A percentile compares a stretch with the other conserved stretches of the same genome.
Conservation (phyloP, 2,329 filamentous ascomycete species). For the Pestalotiopsis sp. region DNA sequence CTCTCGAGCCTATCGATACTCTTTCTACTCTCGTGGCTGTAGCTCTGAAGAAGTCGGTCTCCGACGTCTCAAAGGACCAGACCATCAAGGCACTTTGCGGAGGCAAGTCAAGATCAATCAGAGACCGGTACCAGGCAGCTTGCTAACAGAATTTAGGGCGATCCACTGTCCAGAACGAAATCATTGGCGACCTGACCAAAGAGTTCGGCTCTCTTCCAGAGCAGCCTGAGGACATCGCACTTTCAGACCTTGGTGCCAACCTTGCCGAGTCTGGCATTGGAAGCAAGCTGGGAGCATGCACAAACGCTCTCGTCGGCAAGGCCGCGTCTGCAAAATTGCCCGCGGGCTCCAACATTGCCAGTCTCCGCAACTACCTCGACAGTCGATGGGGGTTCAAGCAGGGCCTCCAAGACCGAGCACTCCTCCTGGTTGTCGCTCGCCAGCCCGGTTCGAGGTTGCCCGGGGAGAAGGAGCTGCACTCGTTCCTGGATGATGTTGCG, state of each 20-base stretch:
- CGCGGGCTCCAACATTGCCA: constrained; percentile 4
- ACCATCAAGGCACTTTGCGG: constrained; percentile 36
- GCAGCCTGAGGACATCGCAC: constrained; percentile 38
- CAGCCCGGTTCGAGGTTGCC: constrained; percentile 7
- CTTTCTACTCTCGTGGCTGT: constrained; percentile 31
- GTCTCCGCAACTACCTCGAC: constrained; percentile 12
- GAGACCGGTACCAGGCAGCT: not conserved
- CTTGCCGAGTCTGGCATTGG: constrained; percentile 33
- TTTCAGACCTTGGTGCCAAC: constrained; percentile 32
- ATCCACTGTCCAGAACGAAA: constrained; percentile 47
- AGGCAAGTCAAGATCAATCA: constrained; percentile 17
- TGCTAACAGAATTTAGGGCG: constrained; percentile 26
- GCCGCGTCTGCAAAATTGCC: constrained; percentile 16
- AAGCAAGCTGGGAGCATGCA: constrained; percentile 28
- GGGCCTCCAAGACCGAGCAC: constrained; percentile 9
- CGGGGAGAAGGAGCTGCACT: constrained; percentile 10
- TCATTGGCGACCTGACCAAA: constrained; percentile 41
- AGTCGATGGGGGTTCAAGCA: constrained; percentile 11
- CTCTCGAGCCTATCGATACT: constrained; percentile 25
- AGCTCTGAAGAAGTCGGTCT: constrained; percentile 29
- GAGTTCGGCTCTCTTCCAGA: constrained; percentile 44
- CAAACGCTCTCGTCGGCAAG: constrained; percentile 22
- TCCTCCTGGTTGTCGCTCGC: constrained; percentile 3
- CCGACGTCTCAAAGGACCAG: constrained; percentile 27
- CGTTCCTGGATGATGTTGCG: constrained; percentile 8